A percentile compares a stretch with the other conserved stretches of the same genome.
Conservation (phyloP, 2,329 filamentous ascomycete genomes). For the Cercospora beticola region DNA sequence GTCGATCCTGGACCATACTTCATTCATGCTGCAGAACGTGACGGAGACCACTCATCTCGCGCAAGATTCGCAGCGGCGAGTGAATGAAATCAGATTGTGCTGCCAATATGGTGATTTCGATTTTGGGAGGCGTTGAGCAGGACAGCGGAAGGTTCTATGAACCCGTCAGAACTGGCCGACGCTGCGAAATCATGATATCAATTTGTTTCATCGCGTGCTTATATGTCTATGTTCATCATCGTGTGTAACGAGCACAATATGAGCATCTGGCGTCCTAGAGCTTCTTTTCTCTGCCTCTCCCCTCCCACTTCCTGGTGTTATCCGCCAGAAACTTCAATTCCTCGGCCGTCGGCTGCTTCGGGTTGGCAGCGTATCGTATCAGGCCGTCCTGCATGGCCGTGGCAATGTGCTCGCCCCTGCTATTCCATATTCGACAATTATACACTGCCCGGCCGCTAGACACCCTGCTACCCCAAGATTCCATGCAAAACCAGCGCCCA, state of each 20-base stretch:
- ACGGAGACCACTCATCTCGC: too few relatives aligned
- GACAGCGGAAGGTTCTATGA: too few relatives aligned
- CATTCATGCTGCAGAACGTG: neutral
- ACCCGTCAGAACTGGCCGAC: too few relatives aligned
- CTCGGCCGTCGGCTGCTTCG: slow-evolving; percentile 12
- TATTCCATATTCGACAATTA: slow-evolving; percentile 49
- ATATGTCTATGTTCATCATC: neutral
- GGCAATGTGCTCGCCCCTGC: slow-evolving; percentile 45
- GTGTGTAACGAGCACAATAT: too few relatives aligned
- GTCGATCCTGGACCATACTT: neutral
- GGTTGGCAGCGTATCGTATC: slow-evolving; percentile 35
- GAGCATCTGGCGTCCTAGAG: neutral
- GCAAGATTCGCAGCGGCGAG: too few relatives aligned
- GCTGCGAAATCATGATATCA: too few relatives aligned
- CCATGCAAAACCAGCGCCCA: slow-evolving; percentile 51
- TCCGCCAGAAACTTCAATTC: slow-evolving; percentile 10
- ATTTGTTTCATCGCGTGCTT: neutral
- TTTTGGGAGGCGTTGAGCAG: too few relatives aligned
- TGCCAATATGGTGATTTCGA: too few relatives aligned
- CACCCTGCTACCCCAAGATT: slow-evolving; percentile 48
- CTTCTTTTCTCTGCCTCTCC: slow-evolving; percentile 7
- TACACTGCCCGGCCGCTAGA: slow-evolving; percentile 49
- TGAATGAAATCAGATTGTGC: too few relatives aligned
- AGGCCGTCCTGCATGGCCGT: slow-evolving; percentile 54
- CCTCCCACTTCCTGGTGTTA: neutral